A percentile compares a stretch with the other conserved stretches of the same genome.
phyloP scores from a whole-genome alignment of 257 asterid genomes.

The Ligustrum vulgare region DNA sequence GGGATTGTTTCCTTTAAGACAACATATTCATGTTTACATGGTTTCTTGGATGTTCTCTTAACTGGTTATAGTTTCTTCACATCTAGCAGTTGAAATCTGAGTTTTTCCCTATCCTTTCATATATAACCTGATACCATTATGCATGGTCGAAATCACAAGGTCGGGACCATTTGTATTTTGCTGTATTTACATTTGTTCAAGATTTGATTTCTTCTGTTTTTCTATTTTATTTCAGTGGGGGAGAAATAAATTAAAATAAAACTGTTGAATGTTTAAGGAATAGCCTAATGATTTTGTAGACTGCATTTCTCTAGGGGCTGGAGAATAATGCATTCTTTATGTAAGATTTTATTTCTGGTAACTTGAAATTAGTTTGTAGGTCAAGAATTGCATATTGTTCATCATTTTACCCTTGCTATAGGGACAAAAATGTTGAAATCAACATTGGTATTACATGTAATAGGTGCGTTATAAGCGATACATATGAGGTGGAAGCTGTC shows the following conservation, averaged over 20 bases:
- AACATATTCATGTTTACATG: not conserved
- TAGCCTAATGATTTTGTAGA: not conserved
- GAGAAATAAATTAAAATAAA: not conserved
- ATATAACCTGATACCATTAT: not conserved
- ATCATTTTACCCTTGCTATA: not conserved
- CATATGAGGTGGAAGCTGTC: conserved; percentile 57
- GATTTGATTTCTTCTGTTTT: not conserved
- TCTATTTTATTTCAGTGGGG: not conserved
- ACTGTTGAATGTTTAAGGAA: not conserved
- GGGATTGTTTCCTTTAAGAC: not conserved
- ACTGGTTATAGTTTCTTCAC: not conserved
- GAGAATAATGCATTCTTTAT: not conserved
- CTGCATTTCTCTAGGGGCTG: not conserved
- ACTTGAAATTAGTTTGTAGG: not conserved
- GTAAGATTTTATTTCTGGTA: not conserved
- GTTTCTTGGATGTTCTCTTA: not conserved
- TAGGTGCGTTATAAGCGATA: not conserved
- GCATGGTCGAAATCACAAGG: not conserved
- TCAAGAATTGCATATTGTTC: not conserved
- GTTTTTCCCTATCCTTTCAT: not conserved
- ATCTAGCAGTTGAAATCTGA: not conserved
- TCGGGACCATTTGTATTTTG: not conserved
- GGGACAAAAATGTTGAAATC: not conserved
- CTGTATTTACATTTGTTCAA: not conserved
- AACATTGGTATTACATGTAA: not conserved